Evolutionary conservation across 306 rosid genomes (phyloP).

Genomic region (Quercus alba): DNA sequence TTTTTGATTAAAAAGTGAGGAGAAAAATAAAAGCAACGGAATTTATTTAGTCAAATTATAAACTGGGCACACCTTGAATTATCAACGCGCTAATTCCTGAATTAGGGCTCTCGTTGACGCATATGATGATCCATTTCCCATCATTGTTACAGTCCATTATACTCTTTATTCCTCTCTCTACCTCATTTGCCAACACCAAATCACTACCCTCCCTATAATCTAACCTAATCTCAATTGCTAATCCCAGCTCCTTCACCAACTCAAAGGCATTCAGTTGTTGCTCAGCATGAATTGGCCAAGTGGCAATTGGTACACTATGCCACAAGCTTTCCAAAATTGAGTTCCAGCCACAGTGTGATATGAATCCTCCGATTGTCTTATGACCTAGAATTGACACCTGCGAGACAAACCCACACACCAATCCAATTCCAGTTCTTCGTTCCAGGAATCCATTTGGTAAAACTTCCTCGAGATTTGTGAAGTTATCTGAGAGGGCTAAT

Average conservation of each 20-base stretch:
- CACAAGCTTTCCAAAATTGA: conserved; percentile 60
- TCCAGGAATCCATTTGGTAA: conserved; percentile 40
- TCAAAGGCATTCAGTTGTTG: conserved; percentile 60
- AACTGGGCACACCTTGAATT: no score
- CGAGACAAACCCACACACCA: conserved; percentile 57
- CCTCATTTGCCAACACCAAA: conserved; percentile 17
- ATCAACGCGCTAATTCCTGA: no score
- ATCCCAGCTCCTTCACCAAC: conserved; percentile 55
- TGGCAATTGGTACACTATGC: conserved; percentile 55
- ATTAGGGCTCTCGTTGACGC: no score
- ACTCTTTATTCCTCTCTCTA: conserved; percentile 24
- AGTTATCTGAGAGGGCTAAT: conserved; percentile 24
- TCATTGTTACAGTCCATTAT: conserved; percentile 31
- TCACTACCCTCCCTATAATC: conserved; percentile 28
- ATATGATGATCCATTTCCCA: conserved; percentile 37
- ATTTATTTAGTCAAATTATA: no score
- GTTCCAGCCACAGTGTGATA: conserved; percentile 71
- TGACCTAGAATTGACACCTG: conserved; percentile 44
- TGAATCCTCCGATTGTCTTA: conserved; percentile 44
- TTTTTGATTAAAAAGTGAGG: no score
- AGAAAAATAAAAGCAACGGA: no score
- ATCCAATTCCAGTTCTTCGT: conserved; percentile 31
- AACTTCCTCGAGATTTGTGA: not conserved
- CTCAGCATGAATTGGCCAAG: conserved; percentile 59
- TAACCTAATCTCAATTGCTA: conserved; percentile 48